These are phyloP conservation scores for Nicotiana tomentosiformis DNA, from an alignment of 257 asterid species.

Conservation along the genomic window DNA sequence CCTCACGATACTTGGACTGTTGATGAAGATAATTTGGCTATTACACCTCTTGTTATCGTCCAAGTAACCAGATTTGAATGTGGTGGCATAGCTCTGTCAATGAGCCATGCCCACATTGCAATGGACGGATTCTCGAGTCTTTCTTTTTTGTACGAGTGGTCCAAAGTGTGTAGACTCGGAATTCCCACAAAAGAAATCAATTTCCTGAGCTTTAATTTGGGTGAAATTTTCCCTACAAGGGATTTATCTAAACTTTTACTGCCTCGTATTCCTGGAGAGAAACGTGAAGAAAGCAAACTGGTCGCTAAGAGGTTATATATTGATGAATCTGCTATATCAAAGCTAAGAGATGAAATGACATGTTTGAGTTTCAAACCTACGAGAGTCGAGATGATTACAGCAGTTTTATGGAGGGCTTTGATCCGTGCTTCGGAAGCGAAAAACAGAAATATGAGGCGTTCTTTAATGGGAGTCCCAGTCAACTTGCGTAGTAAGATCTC, in stretches of 20 bases:
- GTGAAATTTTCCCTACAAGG: background rate
- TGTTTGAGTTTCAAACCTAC: background rate
- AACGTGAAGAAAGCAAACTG: background rate
- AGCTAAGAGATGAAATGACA: background rate
- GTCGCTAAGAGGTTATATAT: background rate
- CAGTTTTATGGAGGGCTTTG: background rate
- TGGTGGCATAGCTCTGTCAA: constrained; percentile 10
- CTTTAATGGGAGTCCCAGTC: background rate
- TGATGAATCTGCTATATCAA: background rate
- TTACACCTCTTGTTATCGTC: background rate
- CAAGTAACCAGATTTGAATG: constrained; percentile 8
- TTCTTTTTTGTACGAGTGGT: constrained; percentile 8
- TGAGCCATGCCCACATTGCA: background rate
- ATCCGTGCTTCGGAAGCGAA: background rate
- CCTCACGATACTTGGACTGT: background rate
- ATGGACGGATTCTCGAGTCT: background rate
- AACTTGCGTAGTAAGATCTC: background rate
- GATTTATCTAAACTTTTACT: background rate
- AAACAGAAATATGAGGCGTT: background rate
- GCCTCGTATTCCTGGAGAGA: too few relatives aligned
- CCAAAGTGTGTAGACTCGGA: background rate
- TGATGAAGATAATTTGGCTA: background rate
- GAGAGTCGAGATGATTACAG: background rate
- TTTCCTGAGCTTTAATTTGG: background rate
- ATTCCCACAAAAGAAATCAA: background rate